Conservation (phyloP, 1,139 yeast genomes). For the Protomyces arabidopsidicola region DNA sequence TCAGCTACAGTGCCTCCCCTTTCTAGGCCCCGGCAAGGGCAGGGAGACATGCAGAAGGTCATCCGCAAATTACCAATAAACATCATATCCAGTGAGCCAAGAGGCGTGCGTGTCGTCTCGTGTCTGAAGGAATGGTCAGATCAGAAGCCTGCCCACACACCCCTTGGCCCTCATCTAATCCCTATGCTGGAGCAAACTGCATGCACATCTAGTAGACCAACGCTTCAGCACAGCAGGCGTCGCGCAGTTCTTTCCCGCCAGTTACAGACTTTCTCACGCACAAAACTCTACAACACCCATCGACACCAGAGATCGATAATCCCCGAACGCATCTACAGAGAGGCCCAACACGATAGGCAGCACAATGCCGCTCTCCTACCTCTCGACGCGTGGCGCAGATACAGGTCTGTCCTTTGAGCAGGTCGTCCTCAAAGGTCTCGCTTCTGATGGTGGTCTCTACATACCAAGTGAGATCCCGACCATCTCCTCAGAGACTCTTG, state of each 20-base stretch:
- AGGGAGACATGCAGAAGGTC: constrained; percentile 3
- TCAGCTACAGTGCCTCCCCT: constrained; percentile 15
- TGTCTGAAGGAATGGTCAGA: no score
- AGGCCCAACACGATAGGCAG: background rate
- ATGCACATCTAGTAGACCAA: no score
- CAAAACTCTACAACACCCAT: background rate
- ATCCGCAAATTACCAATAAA: constrained; percentile 27
- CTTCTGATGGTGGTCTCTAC: constrained; percentile 92
- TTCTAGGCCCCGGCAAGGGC: constrained; percentile 22
- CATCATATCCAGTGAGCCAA: constrained; percentile 14
- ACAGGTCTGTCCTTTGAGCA: constrained; percentile 28
- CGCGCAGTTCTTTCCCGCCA: background rate
- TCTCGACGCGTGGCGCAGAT: constrained; percentile 30
- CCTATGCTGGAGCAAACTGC: no score
- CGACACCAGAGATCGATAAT: background rate
- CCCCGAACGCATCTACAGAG: background rate
- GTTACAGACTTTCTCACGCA: background rate
- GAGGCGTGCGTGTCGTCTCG: no score
- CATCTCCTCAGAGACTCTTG: constrained; percentile 56
- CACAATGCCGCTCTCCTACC: constrained; percentile 17
- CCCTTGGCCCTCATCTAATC: no score
- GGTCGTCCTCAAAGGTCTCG: constrained; percentile 69
- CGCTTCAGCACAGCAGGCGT: no score
- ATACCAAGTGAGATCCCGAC: constrained; percentile 78
- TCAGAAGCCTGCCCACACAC: no score